These are phyloP conservation scores for Scolecobasidium constrictum DNA, from an alignment of 2,329 filamentous ascomycete species.

Conservation along the genomic window DNA sequence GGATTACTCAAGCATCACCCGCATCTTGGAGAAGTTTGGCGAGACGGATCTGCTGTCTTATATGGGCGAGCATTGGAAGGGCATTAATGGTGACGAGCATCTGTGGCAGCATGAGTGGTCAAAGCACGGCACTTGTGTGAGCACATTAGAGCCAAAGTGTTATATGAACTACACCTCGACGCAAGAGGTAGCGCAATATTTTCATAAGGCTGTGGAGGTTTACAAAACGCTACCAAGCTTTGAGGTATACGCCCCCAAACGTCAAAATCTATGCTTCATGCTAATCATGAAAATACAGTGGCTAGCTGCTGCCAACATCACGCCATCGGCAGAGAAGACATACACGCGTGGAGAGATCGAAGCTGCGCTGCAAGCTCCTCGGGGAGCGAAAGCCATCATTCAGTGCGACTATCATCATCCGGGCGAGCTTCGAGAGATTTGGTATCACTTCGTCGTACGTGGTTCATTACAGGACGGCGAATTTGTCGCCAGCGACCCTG, in stretches of 20 bases:
- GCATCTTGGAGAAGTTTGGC: constrained; percentile 14
- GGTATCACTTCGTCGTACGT: constrained; percentile 53
- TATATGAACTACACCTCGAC: constrained; percentile 13
- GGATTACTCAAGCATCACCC: constrained; percentile 14
- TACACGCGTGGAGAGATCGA: constrained; percentile 52
- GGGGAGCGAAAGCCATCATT: constrained; percentile 41
- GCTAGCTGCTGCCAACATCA: constrained; percentile 51
- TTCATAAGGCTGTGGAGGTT: constrained; percentile 13
- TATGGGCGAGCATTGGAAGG: constrained; percentile 17
- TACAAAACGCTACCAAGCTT: constrained; percentile 16
- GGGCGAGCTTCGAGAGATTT: constrained; percentile 41
- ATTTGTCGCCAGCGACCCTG: constrained; percentile 46
- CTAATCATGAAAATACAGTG: constrained; percentile 23
- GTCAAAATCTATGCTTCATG: not conserved
- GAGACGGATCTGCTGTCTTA: constrained; percentile 13
- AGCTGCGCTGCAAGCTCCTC: constrained; percentile 40
- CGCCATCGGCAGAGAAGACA: constrained; percentile 41
- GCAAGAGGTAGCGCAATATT: constrained; percentile 17
- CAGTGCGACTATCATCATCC: constrained; percentile 38
- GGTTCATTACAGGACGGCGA: constrained; percentile 49
- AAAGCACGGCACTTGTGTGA: constrained; percentile 19
- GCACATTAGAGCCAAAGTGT: constrained; percentile 16
- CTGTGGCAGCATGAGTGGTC: constrained; percentile 14
- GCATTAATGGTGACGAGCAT: constrained; percentile 11
- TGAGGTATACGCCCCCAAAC: constrained; percentile 10